Evolutionary conservation across 768 basidiomycete genomes (phyloP), one percentile per base, ranked within the genome.

Genomic region (Phanerodontia chrysosporium): DNA sequence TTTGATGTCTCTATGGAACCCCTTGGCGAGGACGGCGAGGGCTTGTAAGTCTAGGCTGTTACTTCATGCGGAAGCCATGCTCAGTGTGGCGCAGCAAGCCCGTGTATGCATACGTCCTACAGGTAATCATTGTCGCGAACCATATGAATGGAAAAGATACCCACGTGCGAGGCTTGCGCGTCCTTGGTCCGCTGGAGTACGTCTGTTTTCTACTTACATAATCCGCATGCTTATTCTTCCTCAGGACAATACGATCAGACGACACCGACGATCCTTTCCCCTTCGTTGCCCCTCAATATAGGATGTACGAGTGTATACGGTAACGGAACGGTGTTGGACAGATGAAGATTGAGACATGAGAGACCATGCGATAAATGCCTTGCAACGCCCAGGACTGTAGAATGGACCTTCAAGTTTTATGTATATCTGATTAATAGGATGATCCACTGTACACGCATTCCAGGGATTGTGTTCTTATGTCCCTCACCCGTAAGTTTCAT

Each of bases 141-240:
- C 95, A 98, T 69, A 89, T 97, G 87, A 98, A 95, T 66, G 97
- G 97, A 6, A 98, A 98, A 70, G 97, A 99, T 73, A 98, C 97
- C 9, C 97, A 99, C 74, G 91, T 99, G 18, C 85, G 97, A 13
- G 95, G 96, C 3, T 73, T 98, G 42, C 85, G 80, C 35, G 81
- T 98, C n/a, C 83, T 93, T 55, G 96, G 94, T 0, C 90, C 93
- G 2, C 72, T 85, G 7, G 89, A 89, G 95, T 95, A 69, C 60
- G 83, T 73, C 12, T n/a, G 2, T 18, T 57, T 9, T 5, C n/a
- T 39, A 3, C 49, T 16, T 45, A 14, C 13, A 13, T 45, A 28
- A 28, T 36, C 21, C 18, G 7, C n/a, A 7, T 39, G 22, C 59
- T 57, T 14, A 61, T 12, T 22, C 25, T 22, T 29, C 45, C 51